phyloP scores from a whole-genome alignment of 345 rosid genomes.

The Arabis alpina region DNA sequence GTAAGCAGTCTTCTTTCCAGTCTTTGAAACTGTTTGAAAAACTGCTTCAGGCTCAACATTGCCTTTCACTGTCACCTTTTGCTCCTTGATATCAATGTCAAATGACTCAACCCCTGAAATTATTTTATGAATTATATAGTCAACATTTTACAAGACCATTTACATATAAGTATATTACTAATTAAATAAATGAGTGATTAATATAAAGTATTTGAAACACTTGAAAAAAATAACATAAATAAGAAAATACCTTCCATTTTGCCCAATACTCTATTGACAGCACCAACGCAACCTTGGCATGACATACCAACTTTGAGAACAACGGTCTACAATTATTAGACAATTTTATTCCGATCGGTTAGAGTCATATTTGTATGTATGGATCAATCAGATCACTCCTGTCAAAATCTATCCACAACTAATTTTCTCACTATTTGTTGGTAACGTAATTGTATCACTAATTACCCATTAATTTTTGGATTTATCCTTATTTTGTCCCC shows the following conservation, averaged over 20 bases:
- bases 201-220: not conserved
- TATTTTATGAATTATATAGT: not conserved
- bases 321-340: slow-evolving; percentile 57
- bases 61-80: slow-evolving; percentile 92
- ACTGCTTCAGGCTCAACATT: slow-evolving; percentile 84
- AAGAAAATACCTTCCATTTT: slow-evolving; percentile 78
- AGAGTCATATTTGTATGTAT: not conserved
- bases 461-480: too few species aligned
- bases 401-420: not conserved
- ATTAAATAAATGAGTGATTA: not conserved
- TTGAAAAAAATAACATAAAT: not conserved
- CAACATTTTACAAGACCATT: not conserved
- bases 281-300: slow-evolving; percentile 84
- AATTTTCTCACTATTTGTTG: not conserved
- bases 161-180: not conserved
- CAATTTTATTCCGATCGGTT: not conserved
- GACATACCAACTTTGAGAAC: slow-evolving; percentile 95
- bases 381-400: not conserved
- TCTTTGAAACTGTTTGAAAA: slow-evolving; percentile 83
- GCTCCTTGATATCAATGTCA: slow-evolving; percentile 79
- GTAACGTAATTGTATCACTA: too few species aligned
- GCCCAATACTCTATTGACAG: slow-evolving; percentile 86
- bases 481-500: too few species aligned
- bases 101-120: slow-evolving; percentile 76
- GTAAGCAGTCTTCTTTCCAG: slow-evolving; percentile 83